phyloP scores from a whole-genome alignment of 2,329 filamentous ascomycete genomes.

The Fusarium burgessii region DNA sequence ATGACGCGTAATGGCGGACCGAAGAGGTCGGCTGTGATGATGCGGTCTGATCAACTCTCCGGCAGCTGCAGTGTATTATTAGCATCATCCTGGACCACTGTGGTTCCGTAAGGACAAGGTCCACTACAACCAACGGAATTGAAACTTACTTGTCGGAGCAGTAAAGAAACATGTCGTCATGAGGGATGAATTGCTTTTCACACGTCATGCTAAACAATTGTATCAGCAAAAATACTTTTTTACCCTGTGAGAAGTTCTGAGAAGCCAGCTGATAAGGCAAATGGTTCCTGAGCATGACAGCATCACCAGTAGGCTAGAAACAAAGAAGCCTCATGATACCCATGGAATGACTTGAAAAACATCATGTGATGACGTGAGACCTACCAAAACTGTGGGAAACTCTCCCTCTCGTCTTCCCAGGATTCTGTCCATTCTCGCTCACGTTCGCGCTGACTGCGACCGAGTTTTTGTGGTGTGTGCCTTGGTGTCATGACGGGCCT shows the following conservation, averaged over 20 bases:
- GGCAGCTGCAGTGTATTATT: slow-evolving; percentile 59
- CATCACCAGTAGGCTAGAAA: slow-evolving; percentile 35
- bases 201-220: slow-evolving; percentile 68
- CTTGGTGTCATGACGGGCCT: slow-evolving; percentile 61
- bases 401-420: slow-evolving; percentile 70
- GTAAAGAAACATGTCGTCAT: slow-evolving; percentile 69
- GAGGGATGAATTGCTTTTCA: slow-evolving; percentile 73
- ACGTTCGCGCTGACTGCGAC: slow-evolving; percentile 63
- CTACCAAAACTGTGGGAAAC: slow-evolving; percentile 75
- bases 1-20: slow-evolving; percentile 49
- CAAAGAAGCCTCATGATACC: slow-evolving; percentile 24
- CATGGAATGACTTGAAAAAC: slow-evolving; percentile 16
- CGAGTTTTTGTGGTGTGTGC: slow-evolving; percentile 62
- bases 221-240: slow-evolving; percentile 35
- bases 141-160: slow-evolving; percentile 71
- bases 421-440: slow-evolving; percentile 64
- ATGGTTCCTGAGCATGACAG: slow-evolving; percentile 34
- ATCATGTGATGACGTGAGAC: slow-evolving; percentile 48
- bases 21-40: slow-evolving; percentile 46
- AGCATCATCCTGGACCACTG: slow-evolving; percentile 32
- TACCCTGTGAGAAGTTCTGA: background rate
- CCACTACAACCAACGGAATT: slow-evolving; percentile 29
- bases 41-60: slow-evolving; percentile 63
- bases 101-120: slow-evolving; percentile 16
- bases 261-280: background rate